Base-by-base conservation (phyloP, 768 basidiomycete genomes). In the Ephemerocybe angulata region DNA sequence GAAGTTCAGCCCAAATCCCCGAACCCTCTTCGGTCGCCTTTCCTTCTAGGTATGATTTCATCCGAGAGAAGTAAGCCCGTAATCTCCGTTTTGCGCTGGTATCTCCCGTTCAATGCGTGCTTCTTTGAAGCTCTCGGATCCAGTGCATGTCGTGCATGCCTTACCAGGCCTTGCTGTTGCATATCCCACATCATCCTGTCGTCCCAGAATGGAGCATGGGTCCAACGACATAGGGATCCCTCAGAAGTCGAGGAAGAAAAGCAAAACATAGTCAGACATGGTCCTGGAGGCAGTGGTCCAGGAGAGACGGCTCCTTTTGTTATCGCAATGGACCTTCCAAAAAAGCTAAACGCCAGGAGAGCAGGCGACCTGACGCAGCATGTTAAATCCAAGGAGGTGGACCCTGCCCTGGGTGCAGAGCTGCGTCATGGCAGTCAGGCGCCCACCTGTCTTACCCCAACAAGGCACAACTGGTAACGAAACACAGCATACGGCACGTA, bases 71-170 rank as follows among this genome's bases (percentile, higher is more conserved):
- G 42, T 30, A 46, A 31, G 3, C 19, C 52, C 52, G 52, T 24
- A 44, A 53, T 53, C 52, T 44, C 52, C 52, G 52, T 30, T 17
- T 10, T n/a, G 43, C 42, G 42, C 42, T 46, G 5, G 42, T 53
- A 46, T 30, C 19, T n/a, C 17, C 30, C 41, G 42, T 42, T 13
- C 42, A 25, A n/a, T 17, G 13, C 7, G 41, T 15, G 21, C 21
- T 19, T 42, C 52, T 53, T 53, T 46, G 22, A 21, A 25, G 12
- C 42, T 15, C n/a, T 29, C 52, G 52, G 52, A 53, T 53, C 52
- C 42, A 21, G 42, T 22, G 19, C 19, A 44, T 25, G 42, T 44
- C 42, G 42, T 40, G n/a, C n/a, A 40, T 30, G n/a, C 13, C 25
- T 27, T 3, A 15, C n/a, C n/a, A n/a, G n/a, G n/a, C n/a, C n/a